A percentile compares a stretch with the other conserved stretches of the same genome.
Conservation (phyloP, 78 protist species). For the Thecamonas trahens region DNA sequence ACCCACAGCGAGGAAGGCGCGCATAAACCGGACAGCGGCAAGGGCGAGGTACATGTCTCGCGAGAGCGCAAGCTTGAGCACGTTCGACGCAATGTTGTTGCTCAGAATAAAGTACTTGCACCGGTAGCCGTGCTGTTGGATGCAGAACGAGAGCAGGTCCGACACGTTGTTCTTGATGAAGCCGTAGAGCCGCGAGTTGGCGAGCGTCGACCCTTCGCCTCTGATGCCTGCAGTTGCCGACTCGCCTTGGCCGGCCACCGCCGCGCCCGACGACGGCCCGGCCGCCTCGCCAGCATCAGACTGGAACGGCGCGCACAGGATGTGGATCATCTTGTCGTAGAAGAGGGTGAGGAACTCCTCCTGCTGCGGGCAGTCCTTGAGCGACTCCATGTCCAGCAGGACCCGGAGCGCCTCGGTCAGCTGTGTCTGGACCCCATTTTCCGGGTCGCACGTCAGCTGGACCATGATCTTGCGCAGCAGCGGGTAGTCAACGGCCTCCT, state of each 20-base stretch:
- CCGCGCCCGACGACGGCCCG: background rate
- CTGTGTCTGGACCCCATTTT: too few relatives aligned
- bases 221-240: conserved; percentile 40
- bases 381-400: too few relatives aligned
- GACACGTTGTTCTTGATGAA: conserved; percentile 36
- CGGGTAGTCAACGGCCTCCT: too few relatives aligned
- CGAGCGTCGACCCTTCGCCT: conserved; percentile 25
- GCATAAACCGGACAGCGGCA: conserved; percentile 41
- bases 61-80: conserved; percentile 13
- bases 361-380: conserved; percentile 12
- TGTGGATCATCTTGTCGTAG: conserved; percentile 40
- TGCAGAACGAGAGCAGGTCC: conserved; percentile 43
- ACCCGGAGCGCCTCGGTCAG: too few relatives aligned
- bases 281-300: too few relatives aligned
- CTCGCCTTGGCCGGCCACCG: background rate
- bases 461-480: too few relatives aligned
- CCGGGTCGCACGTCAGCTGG: too few relatives aligned
- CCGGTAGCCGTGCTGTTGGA: conserved; percentile 46
- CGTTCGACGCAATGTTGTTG: conserved; percentile 38
- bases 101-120: conserved; percentile 47
- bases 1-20: conserved; percentile 38
- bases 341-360: conserved; percentile 54
- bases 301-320: conserved; percentile 36
- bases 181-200: too few relatives aligned
- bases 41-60: conserved; percentile 38